Evolutionary conservation across 2,329 filamentous ascomycete species (phyloP), one percentile per base, ranked within the genome.

Genomic region (Plectosphaerella sp.): DNA sequence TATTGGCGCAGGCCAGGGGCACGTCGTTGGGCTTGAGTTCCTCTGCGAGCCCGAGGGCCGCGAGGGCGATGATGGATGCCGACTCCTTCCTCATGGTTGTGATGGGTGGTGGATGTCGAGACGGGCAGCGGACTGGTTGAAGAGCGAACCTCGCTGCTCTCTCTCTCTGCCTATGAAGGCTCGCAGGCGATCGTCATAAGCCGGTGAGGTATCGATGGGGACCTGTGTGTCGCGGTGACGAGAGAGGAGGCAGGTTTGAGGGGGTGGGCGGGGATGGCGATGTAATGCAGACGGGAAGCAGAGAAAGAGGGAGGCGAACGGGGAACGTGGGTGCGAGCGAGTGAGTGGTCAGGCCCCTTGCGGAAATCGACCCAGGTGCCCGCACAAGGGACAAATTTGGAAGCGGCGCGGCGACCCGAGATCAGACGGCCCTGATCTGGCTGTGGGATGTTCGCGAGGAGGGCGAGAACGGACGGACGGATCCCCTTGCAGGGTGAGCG

Each of bases 1-100:
- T 72, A 39, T 66, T 67, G 36, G 69, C 69, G 53, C 71, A 74
- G 49, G 63, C 61, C 20, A 72, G 52, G 33, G 71, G 71, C 15
- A 74, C 67, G 24, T 70, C 66, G 20, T 68, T 60, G 12, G 65
- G 60, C 16, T 62, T 63, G 36, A 74, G 59, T 28, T 62, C 62
- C 35, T 68, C 64, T 24, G 64, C 63, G 9, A 56, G 49, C 37
- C 59, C 60, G 47, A 65, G 45, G n/a, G 60, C 55, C 36, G 60
- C 58, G 51, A 69, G 60, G 39, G 66, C 49, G 50, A 67, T 54
- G 52, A 61, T 60, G 53, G 64, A 49, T 33, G 58, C 54, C 24
- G 60, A 51, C 48, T 58, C 58, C 11, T 55, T 33, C 56, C 61
- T 68, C 66, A 68, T 72, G 24, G 2, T 20, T 5, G 45, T 20